Conservation (phyloP, 768 basidiomycete species). For the Xerocomellus amylosporus region DNA sequence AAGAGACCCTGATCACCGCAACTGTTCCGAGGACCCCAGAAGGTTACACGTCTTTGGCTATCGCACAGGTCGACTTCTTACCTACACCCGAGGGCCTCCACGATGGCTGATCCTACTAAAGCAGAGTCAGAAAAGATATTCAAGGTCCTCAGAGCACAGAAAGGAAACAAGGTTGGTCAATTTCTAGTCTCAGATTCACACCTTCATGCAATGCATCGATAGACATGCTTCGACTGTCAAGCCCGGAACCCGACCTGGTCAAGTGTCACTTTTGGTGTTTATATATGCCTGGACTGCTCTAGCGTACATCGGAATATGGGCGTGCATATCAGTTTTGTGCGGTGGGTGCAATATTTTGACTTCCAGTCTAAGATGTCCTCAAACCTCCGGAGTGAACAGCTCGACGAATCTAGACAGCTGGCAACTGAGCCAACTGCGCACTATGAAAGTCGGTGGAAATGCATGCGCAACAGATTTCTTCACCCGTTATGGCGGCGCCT, state of each 20-base stretch:
- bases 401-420: slow-evolving; percentile 97
- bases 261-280: slow-evolving; percentile 93
- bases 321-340: slow-evolving; percentile 95
- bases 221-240: slow-evolving; percentile 93
- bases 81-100: background rate
- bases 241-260: slow-evolving; percentile 98
- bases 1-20: slow-evolving; percentile 17
- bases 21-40: slow-evolving; percentile 14
- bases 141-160: slow-evolving; percentile 75
- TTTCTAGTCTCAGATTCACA: background rate
- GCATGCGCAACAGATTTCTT: slow-evolving; percentile 84
- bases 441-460: slow-evolving; percentile 97
- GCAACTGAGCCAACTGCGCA: slow-evolving; percentile 86
- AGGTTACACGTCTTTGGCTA: slow-evolving; percentile 15
- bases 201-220: slow-evolving; percentile 15
- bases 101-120: slow-evolving; percentile 77
- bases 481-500: slow-evolving; percentile 76
- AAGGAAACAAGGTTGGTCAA: slow-evolving; percentile 76
- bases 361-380: background rate
- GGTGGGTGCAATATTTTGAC: slow-evolving; percentile 48
- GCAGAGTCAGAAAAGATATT: slow-evolving; percentile 87
- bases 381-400: slow-evolving; percentile 42
- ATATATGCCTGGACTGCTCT: slow-evolving; percentile 97
- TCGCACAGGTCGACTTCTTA: slow-evolving; percentile 5
- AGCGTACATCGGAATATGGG: slow-evolving; percentile 94